Conservation (phyloP, 139 green algal species). For the Eudorina sp. region DNA sequence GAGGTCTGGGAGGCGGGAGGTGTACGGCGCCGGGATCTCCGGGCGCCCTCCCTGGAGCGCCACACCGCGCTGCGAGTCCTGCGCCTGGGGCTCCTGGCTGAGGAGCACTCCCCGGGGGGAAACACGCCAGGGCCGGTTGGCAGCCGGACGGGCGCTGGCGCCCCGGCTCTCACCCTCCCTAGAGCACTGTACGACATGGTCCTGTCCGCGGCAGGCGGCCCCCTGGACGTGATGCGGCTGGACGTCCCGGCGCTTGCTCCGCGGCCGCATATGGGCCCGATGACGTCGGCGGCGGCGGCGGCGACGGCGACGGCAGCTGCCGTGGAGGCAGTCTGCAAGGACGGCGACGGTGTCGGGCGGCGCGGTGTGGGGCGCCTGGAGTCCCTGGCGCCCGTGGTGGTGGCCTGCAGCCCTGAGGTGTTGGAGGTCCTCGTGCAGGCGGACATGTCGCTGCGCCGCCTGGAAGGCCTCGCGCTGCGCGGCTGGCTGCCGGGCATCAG, state of each 20-base stretch:
- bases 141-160: too few species aligned
- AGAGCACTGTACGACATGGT: constrained; percentile 14
- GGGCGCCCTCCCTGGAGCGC: not conserved
- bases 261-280: too few species aligned
- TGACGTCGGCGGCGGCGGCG: too few species aligned
- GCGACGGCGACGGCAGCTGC: not conserved
- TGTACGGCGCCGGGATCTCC: not conserved
- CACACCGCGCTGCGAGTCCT: not conserved
- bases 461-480: constrained; percentile 3
- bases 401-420: not conserved
- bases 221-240: not conserved
- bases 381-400: not conserved
- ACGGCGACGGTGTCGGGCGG: too few species aligned
- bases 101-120: not conserved
- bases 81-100: not conserved
- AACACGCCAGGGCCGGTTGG: too few species aligned
- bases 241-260: too few species aligned
- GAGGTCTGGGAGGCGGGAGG: not conserved
- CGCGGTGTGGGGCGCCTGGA: too few species aligned
- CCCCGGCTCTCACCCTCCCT: too few species aligned
- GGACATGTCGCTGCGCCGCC: constrained; percentile 10
- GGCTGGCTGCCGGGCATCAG: not conserved
- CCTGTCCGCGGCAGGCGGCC: not conserved
- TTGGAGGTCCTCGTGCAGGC: not conserved
- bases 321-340: too few species aligned